Evolutionary conservation across 164 flowering plant genomes (phyloP), one percentile per base, ranked within the genome.

Genomic region (Aristolochia contorta): DNA sequence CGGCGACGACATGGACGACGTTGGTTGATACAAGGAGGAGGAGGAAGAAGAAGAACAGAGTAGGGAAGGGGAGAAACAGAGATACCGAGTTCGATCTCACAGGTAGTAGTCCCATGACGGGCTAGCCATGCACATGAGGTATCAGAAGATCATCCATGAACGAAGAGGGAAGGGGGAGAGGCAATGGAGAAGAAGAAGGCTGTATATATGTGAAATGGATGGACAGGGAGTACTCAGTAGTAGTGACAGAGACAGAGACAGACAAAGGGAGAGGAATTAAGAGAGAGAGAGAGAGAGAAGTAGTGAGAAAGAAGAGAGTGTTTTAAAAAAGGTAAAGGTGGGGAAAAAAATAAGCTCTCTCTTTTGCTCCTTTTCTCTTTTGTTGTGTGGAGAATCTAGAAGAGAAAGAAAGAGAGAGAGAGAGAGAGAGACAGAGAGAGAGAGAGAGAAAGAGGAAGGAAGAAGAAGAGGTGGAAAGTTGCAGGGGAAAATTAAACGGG

Each of bases 91-190:
- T 47, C 46, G 56, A 33, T 45, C 53, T 47, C 47, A 22, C 56
- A 32, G 27, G 56, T 53, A 12, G 47, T 19, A 18, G 24, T 48
- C 32, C 20, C 56, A 65, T 33, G 47, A 19, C 22, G 5, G 5
- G 30, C 30, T 68, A 45, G 88, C 94, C 94, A 87, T 87, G 84
- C 86, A 87, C 76, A 43, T 16, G 25, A 62, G 57, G n/a, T n/a
- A n/a, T n/a, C n/a, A n/a, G n/a, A n/a, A n/a, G n/a, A n/a, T n/a
- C n/a, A n/a, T 27, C 5, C 30, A 27, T 27, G 30, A 27, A 37
- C 43, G 12, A 10, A 37, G 43, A 37, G 3, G 43, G 12, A 37
- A 16, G 25, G 24, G 16, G 13, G 54, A 47, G 33, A 47, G 33
- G 33, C 18, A 19, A 33, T 33, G 9, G 47, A 57, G 47, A 58